These are phyloP conservation scores for Agaricus subrufescens DNA, from an alignment of 768 basidiomycete genomes.

Conservation along the genomic window DNA sequence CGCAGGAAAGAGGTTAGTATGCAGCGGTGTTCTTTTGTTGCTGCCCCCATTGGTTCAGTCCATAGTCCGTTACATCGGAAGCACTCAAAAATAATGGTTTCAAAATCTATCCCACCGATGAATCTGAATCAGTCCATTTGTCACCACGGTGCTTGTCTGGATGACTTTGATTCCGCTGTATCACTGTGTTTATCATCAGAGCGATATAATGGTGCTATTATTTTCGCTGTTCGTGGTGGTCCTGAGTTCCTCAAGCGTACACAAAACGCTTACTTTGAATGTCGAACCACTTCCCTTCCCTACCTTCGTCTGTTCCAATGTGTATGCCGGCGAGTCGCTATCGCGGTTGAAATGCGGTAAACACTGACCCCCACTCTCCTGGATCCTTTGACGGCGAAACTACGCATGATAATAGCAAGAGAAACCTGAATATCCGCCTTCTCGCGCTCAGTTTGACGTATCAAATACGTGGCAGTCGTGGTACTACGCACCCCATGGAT, in stretches of 20 bases:
- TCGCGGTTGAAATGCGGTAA: no score
- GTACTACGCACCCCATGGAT: no score
- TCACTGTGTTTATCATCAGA: slow-evolving; percentile 85
- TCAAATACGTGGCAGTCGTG: no score
- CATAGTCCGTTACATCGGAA: slow-evolving; percentile 77
- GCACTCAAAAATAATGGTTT: slow-evolving; percentile 76
- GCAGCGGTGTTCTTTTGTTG: slow-evolving; percentile 63
- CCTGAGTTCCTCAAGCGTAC: slow-evolving; percentile 81
- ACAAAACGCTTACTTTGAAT: slow-evolving; percentile 91
- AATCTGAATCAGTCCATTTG: slow-evolving; percentile 83
- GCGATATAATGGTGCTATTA: slow-evolving; percentile 90
- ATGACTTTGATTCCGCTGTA: slow-evolving; percentile 93
- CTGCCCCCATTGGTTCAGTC: slow-evolving; percentile 93
- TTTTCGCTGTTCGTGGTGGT: slow-evolving; percentile 92
- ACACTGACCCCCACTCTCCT: no score
- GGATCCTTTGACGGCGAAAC: no score
- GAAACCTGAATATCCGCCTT: no score
- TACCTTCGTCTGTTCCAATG: slow-evolving; percentile 92
- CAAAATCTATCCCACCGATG: slow-evolving; percentile 84
- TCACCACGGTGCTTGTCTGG: slow-evolving; percentile 93
- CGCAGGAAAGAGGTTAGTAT: no score
- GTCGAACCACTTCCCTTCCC: slow-evolving; percentile 66
- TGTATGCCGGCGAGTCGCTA: no score
- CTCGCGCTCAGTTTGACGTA: no score
- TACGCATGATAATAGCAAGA: no score